Percentiles rank a stretch among this genome's conserved stretches.
phyloP scores from a whole-genome alignment of 1,284 basidiomycete species.

The Fomitopsis palustris region DNA sequence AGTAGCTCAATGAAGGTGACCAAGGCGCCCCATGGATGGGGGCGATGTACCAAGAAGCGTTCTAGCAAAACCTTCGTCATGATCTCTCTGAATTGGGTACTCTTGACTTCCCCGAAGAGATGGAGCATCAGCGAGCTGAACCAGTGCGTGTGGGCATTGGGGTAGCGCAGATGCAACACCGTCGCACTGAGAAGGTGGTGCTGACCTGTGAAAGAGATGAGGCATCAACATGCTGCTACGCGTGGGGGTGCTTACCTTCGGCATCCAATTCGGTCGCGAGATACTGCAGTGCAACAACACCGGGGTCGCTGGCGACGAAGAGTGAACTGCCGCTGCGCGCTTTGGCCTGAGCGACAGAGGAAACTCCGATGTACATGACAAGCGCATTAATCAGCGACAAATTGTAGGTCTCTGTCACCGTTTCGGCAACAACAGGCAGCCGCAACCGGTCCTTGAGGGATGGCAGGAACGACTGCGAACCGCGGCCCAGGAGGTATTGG shows the following conservation, averaged over 20 bases:
- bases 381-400: conserved; percentile 86
- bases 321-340: conserved; percentile 75
- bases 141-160: conserved; percentile 96
- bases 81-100: conserved; percentile 83
- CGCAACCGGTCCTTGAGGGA: conserved; percentile 80
- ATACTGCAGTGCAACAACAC: conserved; percentile 79
- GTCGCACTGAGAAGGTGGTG: conserved; percentile 90
- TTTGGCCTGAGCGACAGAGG: conserved; percentile 83
- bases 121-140: conserved; percentile 87
- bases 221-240: not conserved
- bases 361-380: conserved; percentile 93
- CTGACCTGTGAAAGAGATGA: conserved; percentile 56
- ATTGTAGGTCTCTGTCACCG: conserved; percentile 74
- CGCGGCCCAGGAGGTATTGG: conserved; percentile 75
- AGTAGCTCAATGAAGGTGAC: conserved; percentile 93
- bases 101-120: conserved; percentile 76
- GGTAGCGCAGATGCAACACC: conserved; percentile 92
- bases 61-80: conserved; percentile 91
- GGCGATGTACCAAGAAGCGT: conserved; percentile 89
- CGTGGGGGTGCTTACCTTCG: conserved; percentile 63
- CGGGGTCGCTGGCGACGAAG: conserved; percentile 79
- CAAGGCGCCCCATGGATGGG: conserved; percentile 96
- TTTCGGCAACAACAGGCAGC: conserved; percentile 47
- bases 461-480: conserved; percentile 65
- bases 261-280: conserved; percentile 82